Conservation (phyloP, 345 rosid species). For the Ricinus communis region DNA sequence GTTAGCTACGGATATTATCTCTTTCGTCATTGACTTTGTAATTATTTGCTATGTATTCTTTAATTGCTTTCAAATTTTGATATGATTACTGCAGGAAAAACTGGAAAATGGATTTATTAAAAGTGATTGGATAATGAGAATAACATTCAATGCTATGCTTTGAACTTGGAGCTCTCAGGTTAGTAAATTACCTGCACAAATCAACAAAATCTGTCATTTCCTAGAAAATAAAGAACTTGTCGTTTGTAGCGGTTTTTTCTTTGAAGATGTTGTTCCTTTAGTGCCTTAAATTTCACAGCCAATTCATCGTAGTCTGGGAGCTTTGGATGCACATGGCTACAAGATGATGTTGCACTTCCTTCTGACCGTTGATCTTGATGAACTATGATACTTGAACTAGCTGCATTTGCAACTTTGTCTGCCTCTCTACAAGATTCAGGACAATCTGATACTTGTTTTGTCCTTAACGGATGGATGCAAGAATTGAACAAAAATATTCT, state of each 20-base stretch:
- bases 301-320: constrained; percentile 35
- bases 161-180: no score
- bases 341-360: constrained; percentile 4
- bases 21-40: no score
- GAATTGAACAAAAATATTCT: constrained; percentile 24
- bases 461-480: not conserved
- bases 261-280: constrained; percentile 24
- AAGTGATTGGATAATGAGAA: no score
- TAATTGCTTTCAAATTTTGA: no score
- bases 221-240: no score
- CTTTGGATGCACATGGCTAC: constrained; percentile 33
- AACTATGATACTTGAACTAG: constrained; percentile 1
- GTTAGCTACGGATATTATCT: no score
- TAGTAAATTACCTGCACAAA: no score
- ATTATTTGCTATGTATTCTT: no score
- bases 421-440: not conserved
- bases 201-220: no score
- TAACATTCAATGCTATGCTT: no score
- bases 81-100: no score
- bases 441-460: not conserved
- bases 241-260: not conserved
- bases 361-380: not conserved
- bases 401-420: not conserved
- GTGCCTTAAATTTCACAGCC: constrained; percentile 29
- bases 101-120: no score